Base-by-base conservation (phyloP, 2,329 filamentous ascomycete genomes). In the Pyricularia sp. region DNA sequence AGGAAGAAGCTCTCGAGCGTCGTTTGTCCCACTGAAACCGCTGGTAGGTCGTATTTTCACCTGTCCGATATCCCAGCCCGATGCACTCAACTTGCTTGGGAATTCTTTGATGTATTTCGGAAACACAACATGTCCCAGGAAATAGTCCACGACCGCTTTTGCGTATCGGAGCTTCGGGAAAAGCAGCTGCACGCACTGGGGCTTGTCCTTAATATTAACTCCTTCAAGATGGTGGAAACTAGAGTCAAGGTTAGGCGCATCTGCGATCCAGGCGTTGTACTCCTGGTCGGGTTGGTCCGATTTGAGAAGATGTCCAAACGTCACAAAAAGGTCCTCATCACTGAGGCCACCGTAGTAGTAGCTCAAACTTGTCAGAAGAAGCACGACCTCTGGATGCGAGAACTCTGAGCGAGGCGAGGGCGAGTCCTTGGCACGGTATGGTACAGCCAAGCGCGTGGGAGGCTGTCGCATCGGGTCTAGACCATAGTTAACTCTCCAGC, bases 1-100 rank as follows among this genome's bases (percentile, higher is more conserved):
- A 0, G 90, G 90, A 0, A 92, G 78, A 0, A 89, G 73, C 23
- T 81, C 78, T 12, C 81, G 77, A 0, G 85, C 86, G 71, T 92
- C 90, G 28, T 88, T 89, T 0, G 90, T 93, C 0, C 90, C 90
- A 68, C 88, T 91, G 73, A 93, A 93, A 0, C 90, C 90, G 0
- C 86, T 88, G 0, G 83, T 88, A 0, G 83, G 80, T 25, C 86
- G 77, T 0, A 23, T 7, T 68, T 83, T 88, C 6, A 65, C 66
- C 55, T 78, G 74, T 0, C 79, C 86, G 23, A 92, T 78, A 70
- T 92, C 88, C 90, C 89, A 92, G 0, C 88, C 89, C 0, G 89
- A 92, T 0, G 87, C 82, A 0, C 86, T 87, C 0, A 92, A 77
- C 70, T 91, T 92, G 9, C 81, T 69, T 0, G 85, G 83, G 66